Conservation (phyloP, 169 alveolate species). For the Toxoplasma gondii region DNA sequence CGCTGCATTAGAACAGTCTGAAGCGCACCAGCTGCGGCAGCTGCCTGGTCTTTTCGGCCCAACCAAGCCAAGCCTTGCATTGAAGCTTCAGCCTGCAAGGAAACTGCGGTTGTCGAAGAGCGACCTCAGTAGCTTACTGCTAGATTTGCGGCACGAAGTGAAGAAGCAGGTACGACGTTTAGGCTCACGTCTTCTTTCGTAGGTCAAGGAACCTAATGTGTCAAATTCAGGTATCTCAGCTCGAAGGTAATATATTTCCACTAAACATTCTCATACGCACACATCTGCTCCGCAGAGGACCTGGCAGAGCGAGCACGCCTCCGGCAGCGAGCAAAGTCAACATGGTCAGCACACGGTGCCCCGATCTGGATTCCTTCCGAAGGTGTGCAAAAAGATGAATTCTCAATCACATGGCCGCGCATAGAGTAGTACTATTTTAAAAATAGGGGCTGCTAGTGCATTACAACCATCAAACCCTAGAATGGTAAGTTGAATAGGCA, state of each 20-base stretch:
- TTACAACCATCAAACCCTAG: neutral
- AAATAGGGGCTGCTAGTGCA: neutral
- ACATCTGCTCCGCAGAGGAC: constrained; percentile 44
- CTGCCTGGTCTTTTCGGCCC: neutral
- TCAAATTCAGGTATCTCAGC: constrained; percentile 40
- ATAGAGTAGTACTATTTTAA: neutral
- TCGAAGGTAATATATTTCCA: constrained; percentile 37
- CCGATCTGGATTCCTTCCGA: constrained; percentile 64
- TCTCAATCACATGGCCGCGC: neutral
- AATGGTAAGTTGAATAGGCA: neutral
- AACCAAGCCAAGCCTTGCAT: constrained; percentile 42
- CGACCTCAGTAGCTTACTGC: constrained; percentile 50
- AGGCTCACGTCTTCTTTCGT: no score
- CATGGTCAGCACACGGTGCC: constrained; percentile 61
- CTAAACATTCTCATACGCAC: neutral
- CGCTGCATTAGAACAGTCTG: neutral
- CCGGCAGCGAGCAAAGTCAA: constrained; percentile 47
- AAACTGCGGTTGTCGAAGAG: constrained; percentile 48
- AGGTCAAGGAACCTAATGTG: neutral
- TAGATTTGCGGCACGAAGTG: constrained; percentile 62
- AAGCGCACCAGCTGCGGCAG: neutral
- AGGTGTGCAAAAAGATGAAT: constrained; percentile 9
- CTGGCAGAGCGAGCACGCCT: constrained; percentile 61
- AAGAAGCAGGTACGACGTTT: constrained; percentile 42
- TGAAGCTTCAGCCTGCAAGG: constrained; percentile 64